A percentile compares a stretch with the other conserved stretches of the same genome.
Conservation (phyloP, 148 eudicot genomes). For the Vaccinium macrocarpon region DNA sequence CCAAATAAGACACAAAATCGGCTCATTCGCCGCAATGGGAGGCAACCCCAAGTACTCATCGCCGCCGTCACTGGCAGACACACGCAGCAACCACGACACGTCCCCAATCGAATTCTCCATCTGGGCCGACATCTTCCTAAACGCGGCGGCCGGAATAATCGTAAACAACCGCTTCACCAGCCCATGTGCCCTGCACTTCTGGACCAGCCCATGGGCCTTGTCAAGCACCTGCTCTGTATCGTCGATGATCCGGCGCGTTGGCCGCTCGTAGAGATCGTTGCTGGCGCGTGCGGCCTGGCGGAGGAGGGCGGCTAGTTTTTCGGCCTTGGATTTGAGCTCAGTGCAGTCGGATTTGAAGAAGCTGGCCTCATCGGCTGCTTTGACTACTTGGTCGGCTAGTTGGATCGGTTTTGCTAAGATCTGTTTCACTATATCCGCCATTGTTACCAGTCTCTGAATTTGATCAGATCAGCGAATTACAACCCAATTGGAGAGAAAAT, state of each 20-base stretch:
- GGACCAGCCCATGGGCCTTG: slow-evolving; percentile 53
- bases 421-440: slow-evolving; percentile 79
- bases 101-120: slow-evolving; percentile 83
- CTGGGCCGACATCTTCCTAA: slow-evolving; percentile 54
- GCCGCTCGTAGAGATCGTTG: slow-evolving; percentile 85
- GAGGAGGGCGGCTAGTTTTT: slow-evolving; percentile 77
- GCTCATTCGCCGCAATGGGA: slow-evolving; percentile 95
- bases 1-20: slow-evolving; percentile 82
- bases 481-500: neutral
- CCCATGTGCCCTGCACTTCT: slow-evolving; percentile 75
- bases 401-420: slow-evolving; percentile 74
- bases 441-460: neutral
- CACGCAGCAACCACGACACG: slow-evolving; percentile 81
- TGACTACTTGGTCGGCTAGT: slow-evolving; percentile 72
- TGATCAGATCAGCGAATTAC: neutral
- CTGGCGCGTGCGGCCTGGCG: slow-evolving; percentile 87
- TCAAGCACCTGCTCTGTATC: slow-evolving; percentile 78
- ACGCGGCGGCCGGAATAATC: slow-evolving; percentile 75
- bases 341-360: slow-evolving; percentile 67
- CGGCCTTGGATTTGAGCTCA: slow-evolving; percentile 69
- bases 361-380: slow-evolving; percentile 73
- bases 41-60: slow-evolving; percentile 71
- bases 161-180: slow-evolving; percentile 77
- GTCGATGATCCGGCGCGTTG: slow-evolving; percentile 77
- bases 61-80: slow-evolving; percentile 56